These are phyloP conservation scores for Chrysoporthe deuterocubensis DNA, from an alignment of 2,329 filamentous ascomycete species.

Conservation along the genomic window DNA sequence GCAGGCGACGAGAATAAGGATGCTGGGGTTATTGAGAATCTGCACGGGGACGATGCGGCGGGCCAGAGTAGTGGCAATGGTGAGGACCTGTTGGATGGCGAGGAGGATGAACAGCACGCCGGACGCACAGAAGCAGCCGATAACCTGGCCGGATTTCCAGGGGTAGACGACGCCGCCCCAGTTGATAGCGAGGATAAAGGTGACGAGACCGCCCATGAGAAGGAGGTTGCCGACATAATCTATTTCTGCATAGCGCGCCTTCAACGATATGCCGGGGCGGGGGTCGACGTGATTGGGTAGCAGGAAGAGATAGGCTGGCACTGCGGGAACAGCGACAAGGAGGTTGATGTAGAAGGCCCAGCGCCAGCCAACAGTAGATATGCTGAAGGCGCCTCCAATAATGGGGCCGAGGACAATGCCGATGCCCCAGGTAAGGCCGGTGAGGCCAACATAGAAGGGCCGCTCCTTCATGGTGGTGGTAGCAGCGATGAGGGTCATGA, in stretches of 20 bases:
- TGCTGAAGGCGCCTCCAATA: slow-evolving; percentile 40
- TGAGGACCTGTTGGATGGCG: slow-evolving; percentile 44
- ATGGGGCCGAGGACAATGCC: slow-evolving; percentile 43
- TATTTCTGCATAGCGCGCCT: slow-evolving; percentile 46
- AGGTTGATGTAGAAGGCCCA: slow-evolving; percentile 57
- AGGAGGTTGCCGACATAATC: slow-evolving; percentile 44
- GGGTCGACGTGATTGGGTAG: slow-evolving; percentile 38
- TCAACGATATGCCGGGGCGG: not conserved
- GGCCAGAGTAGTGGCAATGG: too few relatives aligned
- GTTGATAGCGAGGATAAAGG: slow-evolving; percentile 50
- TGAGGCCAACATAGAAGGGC: slow-evolving; percentile 30
- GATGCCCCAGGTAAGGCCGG: slow-evolving; percentile 37
- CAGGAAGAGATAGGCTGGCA: slow-evolving; percentile 49
- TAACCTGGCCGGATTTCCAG: slow-evolving; percentile 51
- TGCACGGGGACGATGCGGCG: too few relatives aligned
- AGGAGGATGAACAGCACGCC: slow-evolving; percentile 47
- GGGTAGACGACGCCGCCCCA: slow-evolving; percentile 52
- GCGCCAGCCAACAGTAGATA: slow-evolving; percentile 39
- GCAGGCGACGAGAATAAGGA: too few relatives aligned
- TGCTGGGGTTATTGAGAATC: too few relatives aligned
- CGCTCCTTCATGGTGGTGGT: too few relatives aligned
- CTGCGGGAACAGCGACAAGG: slow-evolving; percentile 45
- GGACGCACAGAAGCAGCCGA: slow-evolving; percentile 50
- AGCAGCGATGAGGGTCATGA: slow-evolving; percentile 35
- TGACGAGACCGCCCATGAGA: slow-evolving; percentile 43